Evolutionary conservation across 176 grass and related monocot species (phyloP), one percentile per base, ranked within the genome.

Genomic region (Aegilops tauschii): DNA sequence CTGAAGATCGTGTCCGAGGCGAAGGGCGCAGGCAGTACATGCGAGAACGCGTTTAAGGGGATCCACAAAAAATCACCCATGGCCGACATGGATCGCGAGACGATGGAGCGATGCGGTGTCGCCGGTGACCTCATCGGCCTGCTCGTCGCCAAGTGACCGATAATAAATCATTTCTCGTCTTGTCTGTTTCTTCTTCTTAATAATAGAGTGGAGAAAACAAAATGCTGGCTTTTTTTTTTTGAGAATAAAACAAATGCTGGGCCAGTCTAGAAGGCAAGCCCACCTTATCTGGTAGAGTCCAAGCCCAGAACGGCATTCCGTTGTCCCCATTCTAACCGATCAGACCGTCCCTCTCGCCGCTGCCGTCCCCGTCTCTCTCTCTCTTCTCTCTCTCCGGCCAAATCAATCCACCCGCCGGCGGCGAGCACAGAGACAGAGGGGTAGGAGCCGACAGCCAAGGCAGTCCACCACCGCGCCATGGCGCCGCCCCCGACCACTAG

Each of bases 1-100:
- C 30, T 34, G 3, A 17, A 35, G 9, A 65, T 61, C 20, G 16
- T 79, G 45, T 42, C 64, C 0, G 10, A 31, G 13, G 74, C 83
- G 0, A 18, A 69, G 16, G 73, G 5, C 9, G 83, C 73, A 13
- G 73, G 61, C 0, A 44, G 29, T 34, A 2, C 18, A 0, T 85
- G 83, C 31, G 83, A 85, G 61, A 1, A 12, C 8, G 83, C 83
- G 1, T 77, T 85, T 44, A 49, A 32, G 29, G 62, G 47, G 30
- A 30, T 31, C 44, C 8, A 47, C 11, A 75, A 69, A 17, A 4
- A 4, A 1, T 59, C 84, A 17, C 47, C 77, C 0, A 18, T 86
- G 5, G 0, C n/a, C 17, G 65, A 42, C 32, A 49, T 86, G 17
- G 49, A 86, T 37, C 32, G 4, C 45, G 27, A 35, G 75, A 79